A percentile compares a stretch with the other conserved stretches of the same genome.
These are phyloP conservation scores for Erigeron philadelphicus DNA, from an alignment of 140 eudicot species.

Conservation along the genomic window DNA sequence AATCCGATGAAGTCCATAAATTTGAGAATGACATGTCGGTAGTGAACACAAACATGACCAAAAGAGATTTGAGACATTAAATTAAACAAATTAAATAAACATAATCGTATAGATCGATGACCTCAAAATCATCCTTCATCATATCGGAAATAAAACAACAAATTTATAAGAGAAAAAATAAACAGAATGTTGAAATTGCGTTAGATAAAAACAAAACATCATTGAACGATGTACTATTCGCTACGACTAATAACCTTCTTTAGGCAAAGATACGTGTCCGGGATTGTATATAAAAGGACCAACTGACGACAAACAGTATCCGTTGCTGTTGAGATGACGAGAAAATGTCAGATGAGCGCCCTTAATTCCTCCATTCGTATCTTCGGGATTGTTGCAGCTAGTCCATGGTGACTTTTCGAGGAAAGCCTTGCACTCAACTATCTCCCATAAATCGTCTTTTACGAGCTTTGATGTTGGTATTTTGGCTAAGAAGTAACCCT, in stretches of 20 bases:
- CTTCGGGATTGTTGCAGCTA: conserved; percentile 35
- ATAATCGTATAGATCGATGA: neutral
- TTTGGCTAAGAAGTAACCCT: conserved; percentile 55
- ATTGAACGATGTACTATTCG: neutral
- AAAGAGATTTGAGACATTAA: too few relatives aligned
- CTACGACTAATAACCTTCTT: conserved; percentile 33
- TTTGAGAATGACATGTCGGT: too few relatives aligned
- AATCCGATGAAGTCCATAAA: too few relatives aligned
- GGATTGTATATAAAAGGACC: conserved; percentile 50
- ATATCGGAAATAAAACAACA: neutral
- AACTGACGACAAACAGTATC: conserved; percentile 42
- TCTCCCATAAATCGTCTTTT: conserved; percentile 36
- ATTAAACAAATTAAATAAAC: too few relatives aligned
- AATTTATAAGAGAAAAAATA: conserved; percentile 5
- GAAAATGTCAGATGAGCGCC: conserved; percentile 43
- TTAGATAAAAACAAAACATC: neutral
- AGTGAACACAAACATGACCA: too few relatives aligned
- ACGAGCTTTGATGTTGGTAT: conserved; percentile 28
- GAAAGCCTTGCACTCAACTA: conserved; percentile 50
- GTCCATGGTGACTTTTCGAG: conserved; percentile 42
- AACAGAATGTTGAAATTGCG: neutral
- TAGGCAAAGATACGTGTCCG: conserved; percentile 19
- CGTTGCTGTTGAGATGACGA: conserved; percentile 34
- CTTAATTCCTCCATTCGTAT: conserved; percentile 36
- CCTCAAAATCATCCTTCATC: neutral